These are phyloP conservation scores for Parietichytrium sp. DNA, from an alignment of 108 stramenopile species.

Conservation along the genomic window DNA sequence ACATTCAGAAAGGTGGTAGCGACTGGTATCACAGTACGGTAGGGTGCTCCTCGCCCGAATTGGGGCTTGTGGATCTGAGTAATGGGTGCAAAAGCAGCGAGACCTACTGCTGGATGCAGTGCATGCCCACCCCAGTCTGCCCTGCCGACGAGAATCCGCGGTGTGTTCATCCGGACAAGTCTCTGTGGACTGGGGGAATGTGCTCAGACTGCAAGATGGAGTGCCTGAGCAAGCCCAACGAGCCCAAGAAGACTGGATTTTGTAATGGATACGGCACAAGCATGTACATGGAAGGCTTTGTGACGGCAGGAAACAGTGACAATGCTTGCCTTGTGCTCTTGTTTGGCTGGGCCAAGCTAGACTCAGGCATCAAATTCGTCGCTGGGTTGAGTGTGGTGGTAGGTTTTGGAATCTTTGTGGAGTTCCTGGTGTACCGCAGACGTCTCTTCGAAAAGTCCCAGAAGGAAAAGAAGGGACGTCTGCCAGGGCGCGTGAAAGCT, in stretches of 20 bases:
- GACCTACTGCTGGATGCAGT: constrained; percentile 29
- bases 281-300: constrained; percentile 21
- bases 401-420: not conserved
- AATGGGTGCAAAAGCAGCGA: not conserved
- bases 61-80: not conserved
- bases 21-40: no score
- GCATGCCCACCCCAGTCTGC: not conserved
- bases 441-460: no score
- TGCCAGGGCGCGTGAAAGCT: no score
- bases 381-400: not conserved
- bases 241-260: not conserved
- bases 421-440: not conserved
- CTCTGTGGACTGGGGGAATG: not conserved
- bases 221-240: not conserved
- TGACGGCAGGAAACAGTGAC: not conserved
- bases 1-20: no score
- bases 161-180: not conserved
- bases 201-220: not conserved
- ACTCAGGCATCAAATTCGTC: constrained; percentile 1
- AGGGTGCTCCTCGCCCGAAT: no score
- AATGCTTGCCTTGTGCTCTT: not conserved
- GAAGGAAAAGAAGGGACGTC: no score
- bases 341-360: not conserved
- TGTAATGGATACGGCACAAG: constrained; percentile 27
- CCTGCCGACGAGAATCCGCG: not conserved